A percentile compares a stretch with the other conserved stretches of the same genome.
These are phyloP conservation scores for Kitagawia praeruptora DNA, from an alignment of 129 eudicot species.

Conservation along the genomic window DNA sequence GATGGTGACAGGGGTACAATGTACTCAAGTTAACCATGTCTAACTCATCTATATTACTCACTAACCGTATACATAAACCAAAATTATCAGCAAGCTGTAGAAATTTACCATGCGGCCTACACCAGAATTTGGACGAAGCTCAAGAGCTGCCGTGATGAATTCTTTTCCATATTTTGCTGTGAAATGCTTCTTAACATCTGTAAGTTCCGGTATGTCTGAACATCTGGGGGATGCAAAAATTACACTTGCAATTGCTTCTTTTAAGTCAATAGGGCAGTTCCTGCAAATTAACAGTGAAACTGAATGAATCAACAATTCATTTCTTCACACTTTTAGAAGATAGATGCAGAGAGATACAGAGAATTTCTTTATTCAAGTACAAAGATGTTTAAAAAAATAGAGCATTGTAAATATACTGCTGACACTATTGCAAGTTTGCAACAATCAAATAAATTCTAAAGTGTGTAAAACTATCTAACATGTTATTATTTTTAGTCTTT, in stretches of 20 bases:
- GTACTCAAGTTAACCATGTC: neutral
- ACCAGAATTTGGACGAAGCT: constrained; percentile 79
- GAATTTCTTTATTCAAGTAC: neutral
- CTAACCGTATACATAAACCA: neutral
- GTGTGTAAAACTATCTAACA: neutral
- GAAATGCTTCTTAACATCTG: constrained; percentile 61
- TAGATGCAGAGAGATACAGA: neutral
- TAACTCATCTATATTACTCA: neutral
- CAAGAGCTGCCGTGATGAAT: constrained; percentile 60
- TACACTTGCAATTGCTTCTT: constrained; percentile 86
- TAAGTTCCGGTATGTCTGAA: constrained; percentile 74
- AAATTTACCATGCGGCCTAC: constrained; percentile 71
- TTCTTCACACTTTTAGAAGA: neutral
- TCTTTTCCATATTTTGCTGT: constrained; percentile 89
- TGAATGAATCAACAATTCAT: neutral
- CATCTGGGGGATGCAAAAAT: constrained; percentile 92
- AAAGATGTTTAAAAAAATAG: neutral
- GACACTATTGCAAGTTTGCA: neutral
- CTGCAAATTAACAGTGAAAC: constrained; percentile 21
- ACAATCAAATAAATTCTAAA: neutral
- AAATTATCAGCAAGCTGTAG: neutral
- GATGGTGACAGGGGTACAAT: neutral
- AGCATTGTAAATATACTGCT: neutral
- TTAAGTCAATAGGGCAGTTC: constrained; percentile 83
- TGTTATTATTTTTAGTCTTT: neutral